A percentile compares a stretch with the other conserved stretches of the same genome.
phyloP scores from a whole-genome alignment of 176 grass and related monocot genomes.

The Juncus effusus region DNA sequence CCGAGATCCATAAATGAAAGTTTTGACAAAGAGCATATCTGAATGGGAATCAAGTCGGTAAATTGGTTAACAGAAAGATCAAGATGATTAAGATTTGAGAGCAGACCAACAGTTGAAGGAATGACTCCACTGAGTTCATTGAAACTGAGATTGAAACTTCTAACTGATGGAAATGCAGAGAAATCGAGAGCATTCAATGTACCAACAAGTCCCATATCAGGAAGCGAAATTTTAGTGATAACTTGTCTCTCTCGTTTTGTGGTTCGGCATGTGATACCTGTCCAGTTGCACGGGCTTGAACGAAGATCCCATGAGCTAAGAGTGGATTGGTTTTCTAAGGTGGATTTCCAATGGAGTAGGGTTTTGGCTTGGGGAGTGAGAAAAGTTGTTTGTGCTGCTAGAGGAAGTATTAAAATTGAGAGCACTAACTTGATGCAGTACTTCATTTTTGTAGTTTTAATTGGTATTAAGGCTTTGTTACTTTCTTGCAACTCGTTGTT shows the following conservation, averaged over 20 bases:
- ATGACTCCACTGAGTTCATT: slow-evolving; percentile 32
- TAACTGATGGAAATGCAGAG: not conserved
- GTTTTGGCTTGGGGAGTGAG: too few relatives aligned
- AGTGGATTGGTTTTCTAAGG: not conserved
- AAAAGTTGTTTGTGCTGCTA: too few relatives aligned
- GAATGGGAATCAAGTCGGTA: slow-evolving; percentile 10
- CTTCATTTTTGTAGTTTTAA: too few relatives aligned
- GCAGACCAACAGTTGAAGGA: not conserved
- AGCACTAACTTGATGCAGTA: too few relatives aligned
- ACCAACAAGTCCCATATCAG: not conserved
- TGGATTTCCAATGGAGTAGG: slow-evolving; percentile 7
- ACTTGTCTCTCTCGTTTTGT: not conserved
- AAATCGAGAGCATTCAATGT: not conserved
- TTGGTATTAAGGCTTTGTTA: too few relatives aligned
- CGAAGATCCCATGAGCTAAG: not conserved
- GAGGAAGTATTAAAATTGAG: too few relatives aligned
- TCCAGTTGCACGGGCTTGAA: slow-evolving; percentile 17
- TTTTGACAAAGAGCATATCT: not conserved
- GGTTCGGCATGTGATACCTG: not conserved
- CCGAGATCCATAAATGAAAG: not conserved
- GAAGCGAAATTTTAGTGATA: not conserved
- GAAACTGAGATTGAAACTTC: not conserved
- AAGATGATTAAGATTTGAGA: not conserved
- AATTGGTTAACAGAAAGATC: slow-evolving; percentile 8
- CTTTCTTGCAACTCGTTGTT: too few relatives aligned